Conservation (phyloP, 129 eudicot genomes). For the Lactuca sativa region DNA sequence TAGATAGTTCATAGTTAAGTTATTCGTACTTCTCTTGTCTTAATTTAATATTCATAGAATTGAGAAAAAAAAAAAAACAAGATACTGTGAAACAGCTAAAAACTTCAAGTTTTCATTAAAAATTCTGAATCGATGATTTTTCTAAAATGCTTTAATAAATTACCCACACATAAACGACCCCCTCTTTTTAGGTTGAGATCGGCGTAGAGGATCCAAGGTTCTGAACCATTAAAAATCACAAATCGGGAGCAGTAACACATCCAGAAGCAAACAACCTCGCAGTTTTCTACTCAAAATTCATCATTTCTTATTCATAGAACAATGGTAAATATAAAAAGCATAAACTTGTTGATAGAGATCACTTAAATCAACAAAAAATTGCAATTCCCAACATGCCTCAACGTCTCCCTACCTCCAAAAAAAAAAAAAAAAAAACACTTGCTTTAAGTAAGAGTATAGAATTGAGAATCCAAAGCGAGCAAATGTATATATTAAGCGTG, state of each 20-base stretch:
- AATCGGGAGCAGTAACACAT: neutral
- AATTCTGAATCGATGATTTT: neutral
- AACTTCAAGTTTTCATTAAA: neutral
- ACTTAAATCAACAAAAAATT: neutral
- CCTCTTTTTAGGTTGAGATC: neutral
- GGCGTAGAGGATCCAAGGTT: neutral
- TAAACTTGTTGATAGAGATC: neutral
- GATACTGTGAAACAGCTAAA: neutral
- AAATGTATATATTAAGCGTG: neutral
- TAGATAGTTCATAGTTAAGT: neutral
- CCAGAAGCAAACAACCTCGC: conserved; percentile 11
- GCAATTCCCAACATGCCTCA: neutral
- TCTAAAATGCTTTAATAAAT: neutral
- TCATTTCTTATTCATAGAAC: neutral
- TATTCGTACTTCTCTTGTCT: conserved; percentile 1
- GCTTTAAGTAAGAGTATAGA: neutral
- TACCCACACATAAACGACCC: neutral
- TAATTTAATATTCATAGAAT: neutral
- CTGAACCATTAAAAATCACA: conserved; percentile 1
- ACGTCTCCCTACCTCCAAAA: neutral
- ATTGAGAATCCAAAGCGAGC: neutral
- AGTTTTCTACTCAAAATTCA: neutral
- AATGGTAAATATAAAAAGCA: neutral
- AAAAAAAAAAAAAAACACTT: conserved; percentile 5
- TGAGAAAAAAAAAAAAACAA: neutral